These are phyloP conservation scores for Peronospora farinosa DNA, from an alignment of 352 stramenopile species.

Conservation along the genomic window DNA sequence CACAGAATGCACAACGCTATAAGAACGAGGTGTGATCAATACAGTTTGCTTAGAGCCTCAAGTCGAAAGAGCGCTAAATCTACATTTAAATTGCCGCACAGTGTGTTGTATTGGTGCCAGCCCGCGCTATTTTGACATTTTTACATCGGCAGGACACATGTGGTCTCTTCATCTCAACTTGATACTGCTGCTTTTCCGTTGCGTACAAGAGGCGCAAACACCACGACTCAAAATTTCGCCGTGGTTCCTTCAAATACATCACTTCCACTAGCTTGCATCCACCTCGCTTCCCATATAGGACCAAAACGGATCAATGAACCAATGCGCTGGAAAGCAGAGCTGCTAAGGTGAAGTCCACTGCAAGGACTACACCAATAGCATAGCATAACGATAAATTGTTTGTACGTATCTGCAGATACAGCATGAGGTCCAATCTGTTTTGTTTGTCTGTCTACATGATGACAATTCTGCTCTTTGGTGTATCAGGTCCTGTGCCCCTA, in stretches of 20 bases:
- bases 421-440: constrained; percentile 6
- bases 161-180: too few species aligned
- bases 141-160: too few species aligned
- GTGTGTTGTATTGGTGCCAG: too few species aligned
- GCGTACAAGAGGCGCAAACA: too few species aligned
- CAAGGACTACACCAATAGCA: neutral
- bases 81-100: constrained; percentile 28
- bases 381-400: constrained; percentile 32
- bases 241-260: constrained; percentile 19
- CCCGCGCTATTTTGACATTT: too few species aligned
- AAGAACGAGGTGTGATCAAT: constrained; percentile 36
- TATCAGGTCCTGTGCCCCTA: constrained; percentile 34
- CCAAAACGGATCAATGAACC: constrained; percentile 6
- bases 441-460: constrained; percentile 53
- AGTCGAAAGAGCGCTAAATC: constrained; percentile 39
- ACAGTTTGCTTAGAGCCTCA: constrained; percentile 54
- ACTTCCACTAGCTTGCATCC: constrained; percentile 35
- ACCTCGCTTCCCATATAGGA: constrained; percentile 17
- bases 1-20: constrained; percentile 14
- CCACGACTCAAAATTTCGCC: too few species aligned
- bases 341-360: neutral
- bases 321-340: neutral
- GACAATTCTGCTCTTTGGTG: constrained; percentile 71
- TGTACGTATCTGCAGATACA: constrained; percentile 18
- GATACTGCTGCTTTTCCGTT: too few species aligned